Base-by-base conservation (phyloP, 352 stramenopile genomes). In the Aphanomyces astaci region DNA sequence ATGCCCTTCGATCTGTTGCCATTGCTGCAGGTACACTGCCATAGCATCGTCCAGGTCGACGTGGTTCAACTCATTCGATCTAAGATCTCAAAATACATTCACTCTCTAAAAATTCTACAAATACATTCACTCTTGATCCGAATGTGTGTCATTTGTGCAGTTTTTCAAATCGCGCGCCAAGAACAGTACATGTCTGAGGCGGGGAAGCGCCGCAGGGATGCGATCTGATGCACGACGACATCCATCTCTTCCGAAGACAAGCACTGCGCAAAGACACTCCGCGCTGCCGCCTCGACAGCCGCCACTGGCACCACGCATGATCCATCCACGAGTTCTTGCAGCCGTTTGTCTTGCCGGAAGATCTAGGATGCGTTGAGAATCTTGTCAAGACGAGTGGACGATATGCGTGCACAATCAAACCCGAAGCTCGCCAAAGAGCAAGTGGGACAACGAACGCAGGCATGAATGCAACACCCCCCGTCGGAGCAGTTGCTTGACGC, bases 391-490 rank as follows among this genome's bases (percentile, higher is more conserved):
- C n/a, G n/a, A n/a, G n/a, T n/a, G n/a, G n/a, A n/a, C n/a, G n/a
- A n/a, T n/a, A n/a, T n/a, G 60, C 15, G n/a, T 56, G 22, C 19
- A 54, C 36, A 19, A 52, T 10, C 32, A 19, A 28, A 68, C 62
- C 33, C 31, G 85, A 73, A 90, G 86, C 15, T 84, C 73, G 0
- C 81, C 82, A 55, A 88, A 86, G 45, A 92, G 77, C 19, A 92
- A 31, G 56, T 90, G 80, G 0, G 62, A 74, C 1, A 92, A 71
- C 24, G 81, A 82, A 33, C 90, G 80, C 7, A 85, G 40, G 52
- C 88, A 92, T 55, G 88, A 89, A 9, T 90, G 60, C 36, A 90
- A 82, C 15, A 84, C 77, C 19, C 89, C 84, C 45, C 88, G 87
- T 3, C 73, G 78, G 9, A 71, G 71, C 19, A 64, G 39, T 15